Evolutionary conservation across 1,284 basidiomycete species (phyloP).

Genomic region (Inonotus hispidus): DNA sequence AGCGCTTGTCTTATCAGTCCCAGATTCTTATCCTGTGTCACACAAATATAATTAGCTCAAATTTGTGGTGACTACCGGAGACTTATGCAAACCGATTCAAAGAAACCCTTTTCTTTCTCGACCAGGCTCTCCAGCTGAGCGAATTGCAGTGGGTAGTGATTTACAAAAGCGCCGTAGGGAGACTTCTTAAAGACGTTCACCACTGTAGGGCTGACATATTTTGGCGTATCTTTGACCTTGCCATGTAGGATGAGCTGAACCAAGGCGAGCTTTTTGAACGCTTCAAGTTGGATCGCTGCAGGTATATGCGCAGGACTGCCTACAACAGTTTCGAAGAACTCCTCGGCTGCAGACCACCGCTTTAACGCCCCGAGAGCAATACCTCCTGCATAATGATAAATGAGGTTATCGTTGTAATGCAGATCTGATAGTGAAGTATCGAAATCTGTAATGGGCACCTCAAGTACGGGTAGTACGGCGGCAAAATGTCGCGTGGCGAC

Average conservation of each 20-base stretch:
- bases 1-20: slow-evolving; percentile 65
- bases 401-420: slow-evolving; percentile 66
- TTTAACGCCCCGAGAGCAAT: slow-evolving; percentile 56
- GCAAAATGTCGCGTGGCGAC: slow-evolving; percentile 47
- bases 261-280: slow-evolving; percentile 74
- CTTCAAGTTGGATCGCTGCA: slow-evolving; percentile 75
- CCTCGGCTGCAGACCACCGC: slow-evolving; percentile 59
- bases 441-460: slow-evolving; percentile 49
- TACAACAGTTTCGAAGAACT: slow-evolving; percentile 73
- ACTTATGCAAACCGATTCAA: slow-evolving; percentile 40
- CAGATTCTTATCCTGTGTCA: slow-evolving; percentile 57
- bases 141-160: slow-evolving; percentile 53
- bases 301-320: slow-evolving; percentile 62
- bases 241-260: slow-evolving; percentile 73
- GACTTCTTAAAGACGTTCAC: slow-evolving; percentile 55
- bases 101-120: slow-evolving; percentile 49
- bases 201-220: slow-evolving; percentile 58
- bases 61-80: slow-evolving; percentile 16
- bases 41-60: not conserved
- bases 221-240: slow-evolving; percentile 54
- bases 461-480: slow-evolving; percentile 52
- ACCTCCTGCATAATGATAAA: slow-evolving; percentile 74
- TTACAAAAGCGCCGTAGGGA: slow-evolving; percentile 55
- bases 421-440: slow-evolving; percentile 49
- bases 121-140: slow-evolving; percentile 38